These are phyloP conservation scores for Psilocybe cyanescens DNA, from an alignment of 768 basidiomycete species.

Conservation along the genomic window DNA sequence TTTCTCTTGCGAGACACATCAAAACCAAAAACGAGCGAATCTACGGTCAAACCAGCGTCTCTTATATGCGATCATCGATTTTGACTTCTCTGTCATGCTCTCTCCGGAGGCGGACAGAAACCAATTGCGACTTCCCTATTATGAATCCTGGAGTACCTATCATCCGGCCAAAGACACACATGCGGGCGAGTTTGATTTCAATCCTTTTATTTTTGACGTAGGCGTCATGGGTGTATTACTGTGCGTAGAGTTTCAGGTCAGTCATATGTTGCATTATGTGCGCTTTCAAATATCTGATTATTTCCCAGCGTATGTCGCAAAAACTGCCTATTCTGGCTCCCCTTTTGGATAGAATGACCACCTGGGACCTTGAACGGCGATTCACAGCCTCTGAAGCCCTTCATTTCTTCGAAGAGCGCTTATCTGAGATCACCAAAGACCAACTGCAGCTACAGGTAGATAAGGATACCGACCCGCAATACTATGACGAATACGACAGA, in stretches of 20 bases:
- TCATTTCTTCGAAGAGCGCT: constrained; percentile 24
- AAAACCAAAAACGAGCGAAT: background rate
- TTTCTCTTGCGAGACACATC: constrained; percentile 1
- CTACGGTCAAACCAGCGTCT: constrained; percentile 15
- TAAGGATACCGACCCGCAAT: background rate
- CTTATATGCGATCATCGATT: constrained; percentile 25
- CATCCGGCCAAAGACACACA: constrained; percentile 2
- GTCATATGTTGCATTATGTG: background rate
- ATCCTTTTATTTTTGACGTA: constrained; percentile 30
- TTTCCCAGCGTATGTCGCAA: constrained; percentile 20
- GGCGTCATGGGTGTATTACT: constrained; percentile 21
- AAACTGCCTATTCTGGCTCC: constrained; percentile 31
- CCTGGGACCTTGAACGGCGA: constrained; percentile 21
- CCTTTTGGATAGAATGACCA: constrained; percentile 30
- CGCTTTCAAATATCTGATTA: constrained; percentile 22
- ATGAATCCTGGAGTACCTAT: constrained; percentile 8
- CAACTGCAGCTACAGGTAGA: constrained; percentile 3
- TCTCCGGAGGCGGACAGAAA: constrained; percentile 7
- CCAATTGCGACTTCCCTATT: constrained; percentile 15
- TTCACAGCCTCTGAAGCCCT: constrained; percentile 32
- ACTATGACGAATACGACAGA: constrained; percentile 8
- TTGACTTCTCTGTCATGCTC: constrained; percentile 20
- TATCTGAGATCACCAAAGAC: background rate
- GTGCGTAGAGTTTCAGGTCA: constrained; percentile 9
- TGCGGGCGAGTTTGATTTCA: constrained; percentile 26